Evolutionary conservation across 306 rosid species (phyloP).

Genomic region (Mucuna pruriens): DNA sequence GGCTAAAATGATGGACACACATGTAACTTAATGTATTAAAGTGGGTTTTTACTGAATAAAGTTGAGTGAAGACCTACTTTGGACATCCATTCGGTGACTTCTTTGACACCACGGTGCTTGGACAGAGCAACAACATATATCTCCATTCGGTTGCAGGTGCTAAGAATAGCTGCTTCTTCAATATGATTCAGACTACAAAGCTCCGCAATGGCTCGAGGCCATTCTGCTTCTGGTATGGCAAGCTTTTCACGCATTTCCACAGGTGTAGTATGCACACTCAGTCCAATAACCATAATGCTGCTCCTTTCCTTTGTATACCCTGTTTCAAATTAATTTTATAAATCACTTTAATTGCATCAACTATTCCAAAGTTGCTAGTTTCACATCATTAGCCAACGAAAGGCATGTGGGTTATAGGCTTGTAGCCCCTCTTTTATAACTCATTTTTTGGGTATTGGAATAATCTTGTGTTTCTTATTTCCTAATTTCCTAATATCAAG

Average conservation of each 20-base stretch:
- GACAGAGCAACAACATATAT: conserved; percentile 97
- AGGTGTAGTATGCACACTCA: conserved; percentile 91
- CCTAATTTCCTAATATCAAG: neutral
- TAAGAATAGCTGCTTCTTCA: conserved; percentile 98
- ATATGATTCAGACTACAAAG: conserved; percentile 91
- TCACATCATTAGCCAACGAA: neutral
- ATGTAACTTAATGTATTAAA: neutral
- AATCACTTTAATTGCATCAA: conserved; percentile 12
- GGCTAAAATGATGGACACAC: neutral
- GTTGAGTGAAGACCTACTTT: conserved; percentile 50
- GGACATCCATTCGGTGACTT: conserved; percentile 99
- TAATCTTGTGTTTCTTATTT: neutral
- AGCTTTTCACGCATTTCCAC: conserved; percentile 98
- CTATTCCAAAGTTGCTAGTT: neutral
- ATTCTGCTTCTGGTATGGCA: conserved; percentile 98
- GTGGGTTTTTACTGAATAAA: neutral
- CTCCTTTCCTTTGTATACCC: conserved; percentile 98
- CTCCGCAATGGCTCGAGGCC: conserved; percentile 98
- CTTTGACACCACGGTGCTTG: conserved; percentile 98
- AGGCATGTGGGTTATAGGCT: neutral
- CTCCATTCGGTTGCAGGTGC: conserved; percentile 99
- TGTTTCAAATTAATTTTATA: conserved; percentile 36
- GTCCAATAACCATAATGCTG: conserved; percentile 96
- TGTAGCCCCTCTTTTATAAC: neutral
- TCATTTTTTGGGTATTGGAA: neutral